These are phyloP conservation scores for Marchantia paleacea DNA, from an alignment of 225 moss, liverwort and hornwort genomes.

Conservation along the genomic window DNA sequence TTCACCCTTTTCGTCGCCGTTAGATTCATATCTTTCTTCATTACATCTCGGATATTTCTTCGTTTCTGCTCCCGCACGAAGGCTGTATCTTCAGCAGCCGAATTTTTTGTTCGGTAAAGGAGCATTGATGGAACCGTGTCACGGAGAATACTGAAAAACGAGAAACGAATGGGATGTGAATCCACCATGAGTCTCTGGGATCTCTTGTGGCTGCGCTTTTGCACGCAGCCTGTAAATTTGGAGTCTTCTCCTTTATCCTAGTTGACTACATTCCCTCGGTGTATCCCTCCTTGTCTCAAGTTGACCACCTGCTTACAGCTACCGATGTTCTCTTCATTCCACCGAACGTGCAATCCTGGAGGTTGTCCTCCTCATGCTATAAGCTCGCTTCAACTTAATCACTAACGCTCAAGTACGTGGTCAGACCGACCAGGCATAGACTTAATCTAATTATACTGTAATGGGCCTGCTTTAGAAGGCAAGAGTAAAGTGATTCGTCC, in stretches of 20 bases:
- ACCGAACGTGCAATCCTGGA: background rate
- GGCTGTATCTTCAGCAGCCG: too few species aligned
- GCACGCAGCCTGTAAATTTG: background rate
- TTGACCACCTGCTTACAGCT: background rate
- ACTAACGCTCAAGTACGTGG: background rate
- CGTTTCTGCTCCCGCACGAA: too few species aligned
- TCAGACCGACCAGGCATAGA: background rate
- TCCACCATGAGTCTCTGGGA: too few species aligned
- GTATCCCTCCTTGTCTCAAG: background rate
- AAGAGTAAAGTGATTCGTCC: background rate
- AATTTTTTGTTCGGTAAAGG: too few species aligned
- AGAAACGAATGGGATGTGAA: too few species aligned
- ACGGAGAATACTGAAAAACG: too few species aligned
- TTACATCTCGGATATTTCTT: too few species aligned
- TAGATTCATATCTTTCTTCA: too few species aligned
- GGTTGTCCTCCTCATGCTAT: background rate
- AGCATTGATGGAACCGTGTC: too few species aligned
- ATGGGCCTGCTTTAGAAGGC: background rate
- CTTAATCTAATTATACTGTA: background rate
- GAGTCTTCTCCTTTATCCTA: background rate
- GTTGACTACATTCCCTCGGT: background rate
- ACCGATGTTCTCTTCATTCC: background rate
- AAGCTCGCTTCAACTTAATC: background rate
- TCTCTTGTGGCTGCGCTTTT: background rate
- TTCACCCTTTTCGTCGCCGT: too few species aligned